Evolutionary conservation across 257 asterid genomes (phyloP).

Genomic region (Nicotiana undulata): DNA sequence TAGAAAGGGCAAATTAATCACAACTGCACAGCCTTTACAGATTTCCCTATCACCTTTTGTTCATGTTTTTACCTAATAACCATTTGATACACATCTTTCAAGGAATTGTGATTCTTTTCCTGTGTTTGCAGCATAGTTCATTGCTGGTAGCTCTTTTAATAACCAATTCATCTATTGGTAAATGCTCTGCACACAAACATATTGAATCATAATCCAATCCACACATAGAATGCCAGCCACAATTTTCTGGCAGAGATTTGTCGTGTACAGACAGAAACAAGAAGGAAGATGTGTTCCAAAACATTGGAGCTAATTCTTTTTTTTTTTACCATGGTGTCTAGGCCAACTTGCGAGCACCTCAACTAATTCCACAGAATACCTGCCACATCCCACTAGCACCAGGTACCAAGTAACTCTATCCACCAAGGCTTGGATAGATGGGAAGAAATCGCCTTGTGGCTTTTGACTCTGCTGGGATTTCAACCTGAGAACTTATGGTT

Average conservation of each 20-base stretch:
- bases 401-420: too few relatives aligned
- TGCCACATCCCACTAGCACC: too few relatives aligned
- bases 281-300: neutral
- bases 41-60: neutral
- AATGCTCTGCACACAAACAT: neutral
- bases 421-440: too few relatives aligned
- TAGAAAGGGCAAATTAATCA: neutral
- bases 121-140: slow-evolving; percentile 92
- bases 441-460: too few relatives aligned
- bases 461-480: too few relatives aligned
- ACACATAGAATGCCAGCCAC: neutral
- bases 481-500: too few relatives aligned
- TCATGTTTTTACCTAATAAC: slow-evolving; percentile 9
- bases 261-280: neutral
- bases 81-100: slow-evolving; percentile 76
- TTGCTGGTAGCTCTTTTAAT: slow-evolving; percentile 74
- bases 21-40: neutral
- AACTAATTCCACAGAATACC: too few relatives aligned
- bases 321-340: too few relatives aligned
- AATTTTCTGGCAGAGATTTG: neutral
- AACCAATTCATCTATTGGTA: neutral
- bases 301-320: neutral
- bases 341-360: too few relatives aligned
- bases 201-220: neutral
- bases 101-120: slow-evolving; percentile 83